Evolutionary conservation across 208 protist genomes (phyloP).

Genomic region (Angomonas deanei): DNA sequence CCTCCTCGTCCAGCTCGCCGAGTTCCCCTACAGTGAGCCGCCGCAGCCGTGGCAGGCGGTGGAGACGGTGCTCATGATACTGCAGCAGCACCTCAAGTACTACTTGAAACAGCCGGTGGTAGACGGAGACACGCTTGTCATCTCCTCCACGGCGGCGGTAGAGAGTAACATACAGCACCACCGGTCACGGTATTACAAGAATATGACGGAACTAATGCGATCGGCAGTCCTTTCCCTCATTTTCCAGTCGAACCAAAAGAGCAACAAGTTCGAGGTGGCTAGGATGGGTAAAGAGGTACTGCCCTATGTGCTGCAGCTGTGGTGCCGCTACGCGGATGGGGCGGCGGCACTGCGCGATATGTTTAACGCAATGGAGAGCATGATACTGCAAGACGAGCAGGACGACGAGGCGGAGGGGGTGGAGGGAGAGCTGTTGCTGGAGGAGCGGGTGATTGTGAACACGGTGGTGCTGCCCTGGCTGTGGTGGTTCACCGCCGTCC

Average conservation of each 20-base stretch:
- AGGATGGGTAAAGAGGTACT: constrained; percentile 67
- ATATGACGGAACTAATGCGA: constrained; percentile 1
- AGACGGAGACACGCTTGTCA: background rate
- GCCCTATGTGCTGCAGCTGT: constrained; percentile 62
- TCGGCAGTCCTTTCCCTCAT: background rate
- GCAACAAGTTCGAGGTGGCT: constrained; percentile 47
- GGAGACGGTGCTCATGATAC: constrained; percentile 81
- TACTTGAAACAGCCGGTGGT: constrained; percentile 18
- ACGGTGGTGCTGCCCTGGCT: constrained; percentile 31
- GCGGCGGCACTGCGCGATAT: constrained; percentile 22
- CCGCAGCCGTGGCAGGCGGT: constrained; percentile 41
- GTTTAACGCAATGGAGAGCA: constrained; percentile 14
- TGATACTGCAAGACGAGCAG: background rate
- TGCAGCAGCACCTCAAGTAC: constrained; percentile 52
- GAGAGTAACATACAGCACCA: background rate
- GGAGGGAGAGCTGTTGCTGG: constrained; percentile 15
- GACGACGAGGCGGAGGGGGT: constrained; percentile 16
- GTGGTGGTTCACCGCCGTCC: constrained; percentile 53
- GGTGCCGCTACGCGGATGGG: constrained; percentile 35
- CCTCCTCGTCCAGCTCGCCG: constrained; percentile 25
- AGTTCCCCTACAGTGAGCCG: background rate
- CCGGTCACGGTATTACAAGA: background rate
- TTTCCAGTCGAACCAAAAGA: constrained; percentile 9
- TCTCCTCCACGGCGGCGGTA: background rate
- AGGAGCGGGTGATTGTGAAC: constrained; percentile 18